Evolutionary conservation across 306 rosid species (phyloP).

Genomic region (Lathyrus sativus): DNA sequence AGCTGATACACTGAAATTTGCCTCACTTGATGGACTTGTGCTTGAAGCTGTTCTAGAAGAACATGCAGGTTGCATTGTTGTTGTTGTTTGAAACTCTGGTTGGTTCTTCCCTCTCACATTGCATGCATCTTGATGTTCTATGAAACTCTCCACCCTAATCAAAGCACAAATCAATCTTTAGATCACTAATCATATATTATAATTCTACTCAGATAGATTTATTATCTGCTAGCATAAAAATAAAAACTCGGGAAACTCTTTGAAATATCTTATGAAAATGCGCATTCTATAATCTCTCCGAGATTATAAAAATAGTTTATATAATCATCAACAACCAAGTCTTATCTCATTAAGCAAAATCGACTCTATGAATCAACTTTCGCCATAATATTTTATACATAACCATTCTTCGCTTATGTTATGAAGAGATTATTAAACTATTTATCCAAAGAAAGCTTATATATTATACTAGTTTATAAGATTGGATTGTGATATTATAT

Average conservation of each 20-base stretch:
- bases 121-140: conserved; percentile 96
- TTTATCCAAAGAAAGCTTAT: background rate
- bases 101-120: conserved; percentile 43
- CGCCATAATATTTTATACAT: too few relatives aligned
- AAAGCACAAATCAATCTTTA: conserved; percentile 8
- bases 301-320: too few relatives aligned
- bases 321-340: too few relatives aligned
- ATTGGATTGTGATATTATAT: background rate
- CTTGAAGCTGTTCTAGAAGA: conserved; percentile 82
- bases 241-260: too few relatives aligned
- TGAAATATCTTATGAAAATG: too few relatives aligned
- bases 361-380: too few relatives aligned
- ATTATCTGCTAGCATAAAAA: background rate
- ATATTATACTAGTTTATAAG: background rate
- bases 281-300: too few relatives aligned
- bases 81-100: conserved; percentile 52
- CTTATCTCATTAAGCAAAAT: too few relatives aligned
- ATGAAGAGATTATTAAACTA: background rate
- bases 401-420: background rate
- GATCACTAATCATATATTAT: background rate
- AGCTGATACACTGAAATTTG: conserved; percentile 48
- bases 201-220: background rate
- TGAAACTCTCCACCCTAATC: conserved; percentile 93
- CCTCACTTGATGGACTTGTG: conserved; percentile 78
- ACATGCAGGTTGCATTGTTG: conserved; percentile 48